A percentile compares a stretch with the other conserved stretches of the same genome.
Evolutionary conservation across 2,329 filamentous ascomycete genomes (phyloP).

Genomic region (Dactylonectria estremocensis): DNA sequence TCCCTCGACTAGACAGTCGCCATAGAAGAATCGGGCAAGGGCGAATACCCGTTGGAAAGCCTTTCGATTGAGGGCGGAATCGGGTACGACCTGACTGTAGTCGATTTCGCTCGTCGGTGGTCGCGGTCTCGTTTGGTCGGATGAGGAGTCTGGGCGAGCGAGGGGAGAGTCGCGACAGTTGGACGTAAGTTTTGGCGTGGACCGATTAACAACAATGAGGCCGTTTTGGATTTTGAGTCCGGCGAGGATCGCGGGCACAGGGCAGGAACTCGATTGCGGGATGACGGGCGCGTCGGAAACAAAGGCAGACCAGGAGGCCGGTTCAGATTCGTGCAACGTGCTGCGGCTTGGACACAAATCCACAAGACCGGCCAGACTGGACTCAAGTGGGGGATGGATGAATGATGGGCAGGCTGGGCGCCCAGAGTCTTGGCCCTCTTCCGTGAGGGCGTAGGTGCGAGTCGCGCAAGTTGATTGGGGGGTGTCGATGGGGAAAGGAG

Average conservation of each 20-base stretch:
- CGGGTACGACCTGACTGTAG: constrained; percentile 15
- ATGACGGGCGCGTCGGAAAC: constrained; percentile 22
- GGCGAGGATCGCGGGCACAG: constrained; percentile 8
- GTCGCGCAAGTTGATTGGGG: constrained; percentile 12
- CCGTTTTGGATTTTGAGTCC: not conserved
- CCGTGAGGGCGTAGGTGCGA: constrained; percentile 10
- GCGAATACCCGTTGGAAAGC: constrained; percentile 5
- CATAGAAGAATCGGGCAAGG: constrained; percentile 34
- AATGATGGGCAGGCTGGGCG: constrained; percentile 34
- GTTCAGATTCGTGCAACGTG: constrained; percentile 39
- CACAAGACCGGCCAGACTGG: constrained; percentile 15
- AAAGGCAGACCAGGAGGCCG: constrained; percentile 21
- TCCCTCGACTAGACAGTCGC: constrained; percentile 39
- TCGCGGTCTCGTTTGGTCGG: constrained; percentile 14
- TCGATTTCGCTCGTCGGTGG: constrained; percentile 19
- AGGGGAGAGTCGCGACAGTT: constrained; percentile 1
- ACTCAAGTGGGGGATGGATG: constrained; percentile 29
- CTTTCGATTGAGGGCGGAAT: constrained; percentile 4
- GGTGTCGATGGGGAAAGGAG: constrained; percentile 13
- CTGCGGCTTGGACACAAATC: constrained; percentile 26
- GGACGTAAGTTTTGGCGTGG: not conserved
- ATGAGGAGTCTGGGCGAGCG: not conserved
- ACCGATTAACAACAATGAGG: not conserved
- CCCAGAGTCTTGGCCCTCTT: constrained; percentile 28
- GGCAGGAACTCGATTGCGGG: constrained; percentile 6